A percentile compares a stretch with the other conserved stretches of the same genome.
Evolutionary conservation across 23 red algal genomes (phyloP).

Genomic region (Chondrus crispus): DNA sequence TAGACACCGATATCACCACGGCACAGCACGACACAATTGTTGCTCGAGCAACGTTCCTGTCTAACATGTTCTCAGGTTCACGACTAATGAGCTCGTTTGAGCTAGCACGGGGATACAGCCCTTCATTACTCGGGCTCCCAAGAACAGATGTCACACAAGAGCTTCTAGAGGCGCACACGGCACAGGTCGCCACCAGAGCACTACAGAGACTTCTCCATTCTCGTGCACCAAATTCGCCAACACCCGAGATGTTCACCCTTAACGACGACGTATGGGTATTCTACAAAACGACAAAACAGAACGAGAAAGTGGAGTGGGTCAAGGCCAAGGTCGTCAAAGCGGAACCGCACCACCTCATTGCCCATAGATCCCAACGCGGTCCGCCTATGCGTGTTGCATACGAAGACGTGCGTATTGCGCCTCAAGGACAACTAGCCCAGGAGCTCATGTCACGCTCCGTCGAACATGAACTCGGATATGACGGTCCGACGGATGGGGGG

Average conservation of each 20-base stretch:
- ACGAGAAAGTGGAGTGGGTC: neutral
- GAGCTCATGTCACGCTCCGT: neutral
- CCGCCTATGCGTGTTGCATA: conserved; percentile 1
- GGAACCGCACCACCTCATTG: neutral
- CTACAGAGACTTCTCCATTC: neutral
- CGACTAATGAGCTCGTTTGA: neutral
- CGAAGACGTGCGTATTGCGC: neutral
- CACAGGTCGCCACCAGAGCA: neutral
- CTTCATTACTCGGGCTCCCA: neutral
- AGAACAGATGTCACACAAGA: neutral
- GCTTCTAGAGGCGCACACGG: neutral
- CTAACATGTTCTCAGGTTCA: neutral
- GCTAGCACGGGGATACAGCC: neutral
- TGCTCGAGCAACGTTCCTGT: conserved; percentile 9
- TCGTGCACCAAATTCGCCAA: neutral
- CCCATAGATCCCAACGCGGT: neutral
- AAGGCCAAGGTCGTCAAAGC: neutral
- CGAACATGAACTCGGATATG: neutral
- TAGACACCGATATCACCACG: neutral
- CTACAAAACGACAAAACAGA: neutral
- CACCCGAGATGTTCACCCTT: neutral
- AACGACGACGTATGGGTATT: neutral
- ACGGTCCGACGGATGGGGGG: neutral
- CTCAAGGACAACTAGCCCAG: neutral
- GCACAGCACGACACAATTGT: neutral